Base-by-base conservation (phyloP, 2,329 filamentous ascomycete species). In the Cryphonectria radicalis region DNA sequence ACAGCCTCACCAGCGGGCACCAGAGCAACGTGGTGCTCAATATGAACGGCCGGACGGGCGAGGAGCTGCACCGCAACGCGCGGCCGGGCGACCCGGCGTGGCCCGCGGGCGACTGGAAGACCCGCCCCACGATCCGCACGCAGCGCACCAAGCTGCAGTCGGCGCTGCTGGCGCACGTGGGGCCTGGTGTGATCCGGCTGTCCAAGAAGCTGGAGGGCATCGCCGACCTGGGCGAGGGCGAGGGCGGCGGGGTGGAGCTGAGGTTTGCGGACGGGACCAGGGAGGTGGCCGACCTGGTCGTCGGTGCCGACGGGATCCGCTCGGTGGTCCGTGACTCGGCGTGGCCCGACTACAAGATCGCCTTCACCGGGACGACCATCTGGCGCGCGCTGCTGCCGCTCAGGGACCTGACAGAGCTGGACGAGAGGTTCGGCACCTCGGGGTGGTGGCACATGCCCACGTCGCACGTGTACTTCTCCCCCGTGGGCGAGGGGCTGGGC, bases 231-330 rank as follows among this genome's bases (percentile, higher is more conserved):
- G 19, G 66, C 42, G 62, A 8, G 7, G 62, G 40, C 25, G 62
- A 3, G 2, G 62, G 40, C 40, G 37, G n/a, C 25, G 84, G 82
- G 4, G 77, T 86, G 1, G 73, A 77, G 3, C 77, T 88, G 13
- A 63, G 70, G 0, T 88, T 89, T 70, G 79, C 82, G 17, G 85
- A 88, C 73, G 81, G 82, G 4, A 75, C 74, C 5, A 67, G 63
- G 0, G 81, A 80, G 2, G 76, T 80, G 22, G 81, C 81, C 3
- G 85, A 87, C 72, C 75, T 88, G 0, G 80, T 88, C 0, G 80
- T 88, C 2, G 86, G 85, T 0, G 86, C 84, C 5, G 85, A 88
- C 74, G 85, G 86, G 3, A 87, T 87, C 67, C 82, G 84, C 70
- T 87, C 85, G 5, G 82, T 85, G 7, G 71, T 71, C 7, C 71